A percentile compares a stretch with the other conserved stretches of the same genome.
These are phyloP conservation scores for Diaporthe ilicicola DNA, from an alignment of 2,329 filamentous ascomycete species.

Conservation along the genomic window DNA sequence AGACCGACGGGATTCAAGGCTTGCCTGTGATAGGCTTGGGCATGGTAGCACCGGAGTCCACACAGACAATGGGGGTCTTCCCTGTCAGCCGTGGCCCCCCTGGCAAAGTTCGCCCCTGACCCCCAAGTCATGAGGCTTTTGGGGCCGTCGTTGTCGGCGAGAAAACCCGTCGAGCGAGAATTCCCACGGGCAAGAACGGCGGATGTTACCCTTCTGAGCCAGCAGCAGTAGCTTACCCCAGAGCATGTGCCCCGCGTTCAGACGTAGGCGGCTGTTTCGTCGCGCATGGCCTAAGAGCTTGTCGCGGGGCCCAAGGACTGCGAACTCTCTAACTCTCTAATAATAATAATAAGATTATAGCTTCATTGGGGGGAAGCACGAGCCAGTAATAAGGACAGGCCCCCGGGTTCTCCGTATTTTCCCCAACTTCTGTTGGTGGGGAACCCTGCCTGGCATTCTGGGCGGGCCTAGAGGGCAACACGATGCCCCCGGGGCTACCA, in stretches of 20 bases:
- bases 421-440: conserved; percentile 4
- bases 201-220: neutral
- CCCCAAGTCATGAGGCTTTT: neutral
- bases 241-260: neutral
- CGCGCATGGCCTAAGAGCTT: no score
- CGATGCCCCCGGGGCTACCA: neutral
- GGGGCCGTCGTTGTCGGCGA: neutral
- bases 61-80: neutral
- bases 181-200: neutral
- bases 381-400: neutral
- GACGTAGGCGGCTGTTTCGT: neutral
- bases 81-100: neutral
- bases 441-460: neutral
- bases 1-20: neutral
- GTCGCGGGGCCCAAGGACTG: no score
- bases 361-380: neutral
- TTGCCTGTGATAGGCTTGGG: neutral
- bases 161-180: neutral
- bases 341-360: neutral
- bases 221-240: neutral
- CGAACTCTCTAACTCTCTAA: no score
- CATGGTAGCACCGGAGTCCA: neutral
- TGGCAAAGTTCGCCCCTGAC: neutral
- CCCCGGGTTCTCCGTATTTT: conserved; percentile 21
- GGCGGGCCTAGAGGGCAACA: no score